Evolutionary conservation across 768 basidiomycete species (phyloP).

Genomic region (Tephrocybe sp.): DNA sequence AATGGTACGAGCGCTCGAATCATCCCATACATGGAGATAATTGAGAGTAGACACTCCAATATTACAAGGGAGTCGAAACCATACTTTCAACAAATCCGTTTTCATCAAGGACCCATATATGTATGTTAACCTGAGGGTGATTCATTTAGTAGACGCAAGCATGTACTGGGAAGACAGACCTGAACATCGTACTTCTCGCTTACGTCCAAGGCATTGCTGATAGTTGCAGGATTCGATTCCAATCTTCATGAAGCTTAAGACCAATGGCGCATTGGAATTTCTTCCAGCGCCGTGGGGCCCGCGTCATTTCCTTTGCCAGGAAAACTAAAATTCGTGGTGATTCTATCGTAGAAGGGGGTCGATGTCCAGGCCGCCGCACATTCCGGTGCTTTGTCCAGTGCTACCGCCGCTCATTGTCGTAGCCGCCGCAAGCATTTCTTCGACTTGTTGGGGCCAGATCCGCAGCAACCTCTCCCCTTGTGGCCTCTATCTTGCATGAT

Average conservation of each 20-base stretch:
- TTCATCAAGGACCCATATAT: constrained; percentile 97
- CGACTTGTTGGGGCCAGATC: too few species aligned
- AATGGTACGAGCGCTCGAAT: neutral
- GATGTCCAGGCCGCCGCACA: too few species aligned
- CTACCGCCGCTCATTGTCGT: too few species aligned
- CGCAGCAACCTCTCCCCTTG: too few species aligned
- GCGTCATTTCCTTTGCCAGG: constrained; percentile 98
- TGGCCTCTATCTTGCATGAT: too few species aligned
- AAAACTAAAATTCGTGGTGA: constrained; percentile 91
- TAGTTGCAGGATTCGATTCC: constrained; percentile 88
- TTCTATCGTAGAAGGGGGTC: constrained; percentile 82
- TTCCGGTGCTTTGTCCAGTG: too few species aligned
- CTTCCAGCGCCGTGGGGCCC: constrained; percentile 58
- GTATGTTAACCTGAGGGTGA: constrained; percentile 72
- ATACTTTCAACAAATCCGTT: constrained; percentile 94
- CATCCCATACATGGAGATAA: constrained; percentile 80
- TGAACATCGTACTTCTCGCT: constrained; percentile 94
- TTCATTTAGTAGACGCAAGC: neutral
- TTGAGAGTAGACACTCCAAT: constrained; percentile 61
- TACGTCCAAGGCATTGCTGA: constrained; percentile 72
- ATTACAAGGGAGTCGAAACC: constrained; percentile 14
- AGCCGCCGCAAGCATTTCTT: too few species aligned
- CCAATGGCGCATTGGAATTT: constrained; percentile 38
- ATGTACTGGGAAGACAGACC: constrained; percentile 35
- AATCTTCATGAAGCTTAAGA: constrained; percentile 96